A percentile compares a stretch with the other conserved stretches of the same genome.
Evolutionary conservation across 495 filamentous ascomycete species (phyloP).

Genomic region (Daldinia grandis): DNA sequence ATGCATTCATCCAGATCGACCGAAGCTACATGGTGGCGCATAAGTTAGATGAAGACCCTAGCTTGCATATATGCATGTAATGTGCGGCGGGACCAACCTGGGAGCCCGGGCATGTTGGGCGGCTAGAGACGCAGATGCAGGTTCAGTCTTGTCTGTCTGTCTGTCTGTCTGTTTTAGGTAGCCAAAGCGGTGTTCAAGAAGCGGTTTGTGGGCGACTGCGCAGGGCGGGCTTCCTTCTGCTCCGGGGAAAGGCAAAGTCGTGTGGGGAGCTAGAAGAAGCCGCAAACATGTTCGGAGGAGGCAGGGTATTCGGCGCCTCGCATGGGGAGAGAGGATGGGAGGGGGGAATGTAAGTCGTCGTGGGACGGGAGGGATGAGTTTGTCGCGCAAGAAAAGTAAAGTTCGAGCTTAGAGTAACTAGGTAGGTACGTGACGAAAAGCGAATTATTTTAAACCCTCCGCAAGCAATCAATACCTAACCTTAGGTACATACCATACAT

Average conservation of each 20-base stretch:
- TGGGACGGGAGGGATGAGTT: neutral
- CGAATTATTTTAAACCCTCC: neutral
- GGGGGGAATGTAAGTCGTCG: neutral
- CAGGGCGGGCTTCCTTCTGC: conserved; percentile 44
- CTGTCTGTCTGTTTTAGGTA: conserved; percentile 27
- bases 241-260: conserved; percentile 44
- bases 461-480: neutral
- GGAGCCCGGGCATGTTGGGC: conserved; percentile 84
- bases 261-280: conserved; percentile 43
- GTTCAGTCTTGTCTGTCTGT: neutral
- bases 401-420: conserved; percentile 2
- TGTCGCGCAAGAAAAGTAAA: neutral
- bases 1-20: conserved; percentile 99
- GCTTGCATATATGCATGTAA: conserved; percentile 1
- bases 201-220: conserved; percentile 16
- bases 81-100: conserved; percentile 64
- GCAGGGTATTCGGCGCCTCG: conserved; percentile 39
- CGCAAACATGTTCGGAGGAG: conserved; percentile 49
- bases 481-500: neutral
- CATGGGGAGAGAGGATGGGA: conserved; percentile 35
- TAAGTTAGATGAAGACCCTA: neutral
- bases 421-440: neutral
- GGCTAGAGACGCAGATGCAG: conserved; percentile 16
- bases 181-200: conserved; percentile 32
- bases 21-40: conserved; percentile 67